These are phyloP conservation scores for Solioccasus polychromus DNA, from an alignment of 768 basidiomycete species.

Conservation along the genomic window DNA sequence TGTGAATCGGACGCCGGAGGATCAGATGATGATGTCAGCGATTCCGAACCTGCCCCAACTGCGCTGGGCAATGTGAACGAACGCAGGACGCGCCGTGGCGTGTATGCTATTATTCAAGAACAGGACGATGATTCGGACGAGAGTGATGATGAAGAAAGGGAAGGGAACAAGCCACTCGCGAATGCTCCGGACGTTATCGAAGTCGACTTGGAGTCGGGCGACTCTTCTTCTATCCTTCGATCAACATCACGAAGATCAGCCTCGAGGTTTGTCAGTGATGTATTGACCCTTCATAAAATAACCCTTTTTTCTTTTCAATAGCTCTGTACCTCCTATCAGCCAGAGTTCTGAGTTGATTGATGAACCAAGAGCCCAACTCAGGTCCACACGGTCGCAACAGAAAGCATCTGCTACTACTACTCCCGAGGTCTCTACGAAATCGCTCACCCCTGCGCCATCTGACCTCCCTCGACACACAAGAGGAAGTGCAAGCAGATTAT, in stretches of 20 bases:
- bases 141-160: constrained; percentile 52
- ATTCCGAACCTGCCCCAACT: constrained; percentile 46
- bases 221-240: constrained; percentile 19
- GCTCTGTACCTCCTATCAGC: constrained; percentile 26
- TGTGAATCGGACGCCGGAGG: constrained; percentile 44
- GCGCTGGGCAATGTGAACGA: constrained; percentile 67
- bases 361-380: constrained; percentile 37
- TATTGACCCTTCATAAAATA: constrained; percentile 6
- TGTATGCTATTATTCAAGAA: constrained; percentile 68
- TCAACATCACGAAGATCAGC: constrained; percentile 27
- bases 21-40: constrained; percentile 33
- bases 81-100: constrained; percentile 75
- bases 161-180: constrained; percentile 47
- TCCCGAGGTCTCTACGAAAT: constrained; percentile 46
- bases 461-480: constrained; percentile 29
- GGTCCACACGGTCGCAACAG: constrained; percentile 57
- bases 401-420: constrained; percentile 43
- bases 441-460: constrained; percentile 33
- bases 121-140: constrained; percentile 61
- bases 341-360: constrained; percentile 28
- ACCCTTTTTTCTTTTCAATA: constrained; percentile 11
- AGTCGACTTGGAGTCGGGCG: constrained; percentile 51
- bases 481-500: constrained; percentile 30
- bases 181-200: constrained; percentile 45
- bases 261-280: constrained; percentile 22